Conservation (phyloP, 2,329 filamentous ascomycete genomes). For the Aspergillus amoenus region DNA sequence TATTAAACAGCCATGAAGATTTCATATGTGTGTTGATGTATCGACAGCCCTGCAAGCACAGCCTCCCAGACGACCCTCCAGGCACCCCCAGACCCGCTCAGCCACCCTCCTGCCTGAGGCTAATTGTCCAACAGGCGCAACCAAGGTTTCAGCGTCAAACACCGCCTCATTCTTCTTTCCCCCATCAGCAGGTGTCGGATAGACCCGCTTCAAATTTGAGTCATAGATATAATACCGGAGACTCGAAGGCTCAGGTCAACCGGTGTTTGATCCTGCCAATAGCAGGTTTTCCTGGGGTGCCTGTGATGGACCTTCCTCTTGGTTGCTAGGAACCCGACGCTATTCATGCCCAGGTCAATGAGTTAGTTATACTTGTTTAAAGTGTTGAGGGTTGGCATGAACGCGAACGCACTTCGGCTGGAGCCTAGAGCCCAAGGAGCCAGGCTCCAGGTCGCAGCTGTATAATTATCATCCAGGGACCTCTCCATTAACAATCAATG, state of each 20-base stretch:
- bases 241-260: not conserved
- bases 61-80: not conserved
- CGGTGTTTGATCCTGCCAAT: not conserved
- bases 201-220: not conserved
- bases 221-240: no score
- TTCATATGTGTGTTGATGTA: not conserved
- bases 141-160: conserved; percentile 14
- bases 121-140: conserved; percentile 10
- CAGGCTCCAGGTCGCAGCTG: no score
- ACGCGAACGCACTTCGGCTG: no score
- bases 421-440: no score
- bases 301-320: not conserved
- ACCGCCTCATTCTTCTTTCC: conserved; percentile 14
- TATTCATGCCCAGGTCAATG: no score
- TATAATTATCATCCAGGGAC: no score
- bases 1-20: not conserved
- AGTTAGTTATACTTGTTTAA: no score
- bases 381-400: no score
- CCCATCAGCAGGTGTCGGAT: not conserved
- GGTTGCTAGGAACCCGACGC: not conserved
- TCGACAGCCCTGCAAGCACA: not conserved
- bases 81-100: not conserved
- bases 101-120: not conserved
- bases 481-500: no score
- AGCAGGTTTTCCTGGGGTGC: not conserved